These are phyloP conservation scores for Ramalina intermedia DNA, from an alignment of 495 filamentous ascomycete species.

Conservation along the genomic window DNA sequence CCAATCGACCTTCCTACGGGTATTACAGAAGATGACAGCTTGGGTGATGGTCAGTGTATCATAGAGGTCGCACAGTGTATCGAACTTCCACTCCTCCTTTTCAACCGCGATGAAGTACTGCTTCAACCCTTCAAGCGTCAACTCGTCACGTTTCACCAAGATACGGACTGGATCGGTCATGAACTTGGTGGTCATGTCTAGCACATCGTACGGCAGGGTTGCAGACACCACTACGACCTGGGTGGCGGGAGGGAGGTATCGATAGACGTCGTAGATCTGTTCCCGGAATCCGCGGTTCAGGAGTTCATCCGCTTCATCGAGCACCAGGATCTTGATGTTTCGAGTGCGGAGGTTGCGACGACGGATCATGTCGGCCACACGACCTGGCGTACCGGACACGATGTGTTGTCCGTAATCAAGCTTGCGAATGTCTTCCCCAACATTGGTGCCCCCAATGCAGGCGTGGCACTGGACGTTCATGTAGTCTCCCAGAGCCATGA, in stretches of 20 bases:
- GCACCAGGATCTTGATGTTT: slow-evolving; percentile 96
- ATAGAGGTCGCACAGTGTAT: slow-evolving; percentile 98
- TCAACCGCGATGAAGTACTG: slow-evolving; percentile 99
- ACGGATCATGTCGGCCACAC: slow-evolving; percentile 98
- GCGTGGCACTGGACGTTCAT: slow-evolving; percentile 99
- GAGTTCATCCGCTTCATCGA: slow-evolving; percentile 92
- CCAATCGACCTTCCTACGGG: slow-evolving; percentile 98
- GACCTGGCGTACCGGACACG: slow-evolving; percentile 87
- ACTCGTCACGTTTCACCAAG: slow-evolving; percentile 97
- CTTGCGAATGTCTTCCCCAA: slow-evolving; percentile 93
- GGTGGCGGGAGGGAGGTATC: slow-evolving; percentile 85
- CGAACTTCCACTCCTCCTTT: slow-evolving; percentile 99
- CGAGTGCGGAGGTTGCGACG: slow-evolving; percentile 86
- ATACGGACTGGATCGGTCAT: slow-evolving; percentile 99
- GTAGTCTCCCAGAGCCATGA: slow-evolving; percentile 95
- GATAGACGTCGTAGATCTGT: slow-evolving; percentile 99
- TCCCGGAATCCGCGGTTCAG: slow-evolving; percentile 91
- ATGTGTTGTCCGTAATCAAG: slow-evolving; percentile 96
- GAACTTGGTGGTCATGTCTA: slow-evolving; percentile 99
- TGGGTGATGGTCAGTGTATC: slow-evolving; percentile 98
- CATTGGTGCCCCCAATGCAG: slow-evolving; percentile 95
- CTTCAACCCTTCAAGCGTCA: slow-evolving; percentile 96
- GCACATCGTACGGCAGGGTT: slow-evolving; percentile 92
- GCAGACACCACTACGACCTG: slow-evolving; percentile 97
- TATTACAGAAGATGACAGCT: slow-evolving; percentile 99